These are phyloP conservation scores for Nidula microcarpa DNA, from an alignment of 768 basidiomycete species.

Conservation along the genomic window DNA sequence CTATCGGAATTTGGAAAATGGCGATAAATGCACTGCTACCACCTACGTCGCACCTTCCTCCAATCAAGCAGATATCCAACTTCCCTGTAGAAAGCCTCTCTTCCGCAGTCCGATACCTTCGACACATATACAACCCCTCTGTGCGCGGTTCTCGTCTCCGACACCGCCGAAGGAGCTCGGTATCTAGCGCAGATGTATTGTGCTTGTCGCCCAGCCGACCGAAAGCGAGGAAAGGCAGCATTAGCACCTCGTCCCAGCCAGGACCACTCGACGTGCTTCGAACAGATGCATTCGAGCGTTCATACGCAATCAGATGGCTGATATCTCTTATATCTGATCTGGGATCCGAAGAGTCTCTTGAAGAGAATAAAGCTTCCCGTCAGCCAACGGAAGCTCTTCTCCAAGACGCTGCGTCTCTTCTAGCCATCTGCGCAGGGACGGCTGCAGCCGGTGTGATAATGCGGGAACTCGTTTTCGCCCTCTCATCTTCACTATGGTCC, in stretches of 20 bases:
- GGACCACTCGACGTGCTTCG: slow-evolving; percentile 29
- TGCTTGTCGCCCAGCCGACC: not conserved
- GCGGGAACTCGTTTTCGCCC: slow-evolving; percentile 49
- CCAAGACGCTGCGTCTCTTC: slow-evolving; percentile 52
- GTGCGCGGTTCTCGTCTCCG: slow-evolving; percentile 57
- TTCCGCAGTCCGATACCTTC: slow-evolving; percentile 33
- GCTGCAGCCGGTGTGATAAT: slow-evolving; percentile 57
- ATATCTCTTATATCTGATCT: slow-evolving; percentile 53
- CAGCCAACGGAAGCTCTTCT: slow-evolving; percentile 32
- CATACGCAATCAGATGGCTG: slow-evolving; percentile 72
- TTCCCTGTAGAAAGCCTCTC: too few species aligned
- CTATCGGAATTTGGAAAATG: too few species aligned
- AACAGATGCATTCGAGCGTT: slow-evolving; percentile 65
- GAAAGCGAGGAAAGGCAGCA: not conserved
- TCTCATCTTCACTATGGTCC: too few species aligned
- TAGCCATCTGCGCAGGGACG: slow-evolving; percentile 64
- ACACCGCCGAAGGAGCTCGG: too few species aligned
- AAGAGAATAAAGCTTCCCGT: not conserved
- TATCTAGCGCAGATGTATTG: not conserved
- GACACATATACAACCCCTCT: slow-evolving; percentile 53
- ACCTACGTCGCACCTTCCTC: too few species aligned
- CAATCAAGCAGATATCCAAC: too few species aligned
- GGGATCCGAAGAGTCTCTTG: slow-evolving; percentile 12
- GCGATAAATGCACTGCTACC: too few species aligned
- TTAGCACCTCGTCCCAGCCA: slow-evolving; percentile 1